Conservation (phyloP, 2,329 filamentous ascomycete genomes). For the Emmonsiellopsis sp. region DNA sequence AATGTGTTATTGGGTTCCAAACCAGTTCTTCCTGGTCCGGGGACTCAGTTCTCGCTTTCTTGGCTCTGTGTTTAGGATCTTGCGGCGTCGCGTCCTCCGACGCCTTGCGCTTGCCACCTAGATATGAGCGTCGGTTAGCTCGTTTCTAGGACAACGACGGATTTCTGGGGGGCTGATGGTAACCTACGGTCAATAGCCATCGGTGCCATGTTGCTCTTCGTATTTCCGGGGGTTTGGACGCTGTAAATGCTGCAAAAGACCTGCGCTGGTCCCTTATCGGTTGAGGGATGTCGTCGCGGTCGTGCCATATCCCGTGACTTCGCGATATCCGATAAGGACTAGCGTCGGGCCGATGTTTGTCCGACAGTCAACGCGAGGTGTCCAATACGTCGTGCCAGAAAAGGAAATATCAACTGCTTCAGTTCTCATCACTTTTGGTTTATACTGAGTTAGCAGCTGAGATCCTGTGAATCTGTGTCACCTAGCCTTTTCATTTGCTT, state of each 20-base stretch:
- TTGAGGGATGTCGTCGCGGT: background rate
- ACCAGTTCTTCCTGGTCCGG: slow-evolving; percentile 29
- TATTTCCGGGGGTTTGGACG: background rate
- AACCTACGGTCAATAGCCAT: slow-evolving; percentile 23
- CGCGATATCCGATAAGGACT: background rate
- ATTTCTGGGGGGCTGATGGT: no score
- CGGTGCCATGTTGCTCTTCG: slow-evolving; percentile 16
- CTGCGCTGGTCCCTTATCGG: background rate
- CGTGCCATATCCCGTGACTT: background rate
- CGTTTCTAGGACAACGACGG: background rate
- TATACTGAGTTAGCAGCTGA: background rate
- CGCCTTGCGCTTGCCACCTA: slow-evolving; percentile 39
- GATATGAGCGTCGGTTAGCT: slow-evolving; percentile 5
- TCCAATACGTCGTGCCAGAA: background rate
- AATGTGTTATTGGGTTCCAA: background rate
- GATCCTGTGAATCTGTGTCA: background rate
- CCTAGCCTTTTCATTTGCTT: background rate
- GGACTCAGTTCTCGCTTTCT: slow-evolving; percentile 41
- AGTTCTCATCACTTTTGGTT: background rate
- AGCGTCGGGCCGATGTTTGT: slow-evolving; percentile 2
- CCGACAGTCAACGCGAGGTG: background rate
- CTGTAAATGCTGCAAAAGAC: background rate
- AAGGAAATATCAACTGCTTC: background rate
- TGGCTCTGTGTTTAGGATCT: slow-evolving; percentile 34
- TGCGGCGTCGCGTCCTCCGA: slow-evolving; percentile 38